Conservation (phyloP, 768 basidiomycete genomes). For the Rhodotorula paludigena region DNA sequence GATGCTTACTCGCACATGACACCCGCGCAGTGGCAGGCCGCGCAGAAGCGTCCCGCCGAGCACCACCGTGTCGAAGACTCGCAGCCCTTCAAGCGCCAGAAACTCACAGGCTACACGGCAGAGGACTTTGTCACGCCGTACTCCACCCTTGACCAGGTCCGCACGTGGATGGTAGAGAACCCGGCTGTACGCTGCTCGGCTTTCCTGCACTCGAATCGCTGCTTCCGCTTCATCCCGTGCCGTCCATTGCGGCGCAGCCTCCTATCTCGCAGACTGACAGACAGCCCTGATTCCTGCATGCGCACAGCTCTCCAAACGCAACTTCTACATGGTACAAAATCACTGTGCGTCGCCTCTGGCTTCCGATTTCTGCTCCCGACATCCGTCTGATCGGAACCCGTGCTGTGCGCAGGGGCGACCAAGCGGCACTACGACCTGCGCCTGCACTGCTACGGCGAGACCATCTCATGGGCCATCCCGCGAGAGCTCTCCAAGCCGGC, state of each 20-base stretch:
- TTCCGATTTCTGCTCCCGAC: not conserved
- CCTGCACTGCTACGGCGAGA: constrained; percentile 19
- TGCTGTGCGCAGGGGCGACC: constrained; percentile 14
- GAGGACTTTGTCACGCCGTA: not conserved
- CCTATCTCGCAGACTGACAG: too few species aligned
- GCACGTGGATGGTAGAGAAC: not conserved
- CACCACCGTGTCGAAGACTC: too few species aligned
- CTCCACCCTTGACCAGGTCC: not conserved
- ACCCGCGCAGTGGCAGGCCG: not conserved
- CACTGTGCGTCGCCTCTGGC: not conserved
- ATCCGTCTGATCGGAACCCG: not conserved
- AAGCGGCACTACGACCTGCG: constrained; percentile 28
- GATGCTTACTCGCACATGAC: not conserved
- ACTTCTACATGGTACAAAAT: constrained; percentile 31
- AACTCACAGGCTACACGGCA: accelerated
- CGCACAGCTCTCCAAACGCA: constrained; percentile 22
- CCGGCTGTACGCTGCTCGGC: not conserved
- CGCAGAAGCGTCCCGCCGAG: not conserved
- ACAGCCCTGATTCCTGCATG: not conserved
- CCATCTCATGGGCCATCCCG: constrained; percentile 24
- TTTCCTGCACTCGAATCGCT: not conserved
- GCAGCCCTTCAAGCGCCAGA: not conserved
- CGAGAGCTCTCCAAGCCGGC: not conserved
- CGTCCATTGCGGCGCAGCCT: too few species aligned
- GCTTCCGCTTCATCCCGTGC: too few species aligned